These are phyloP conservation scores for Colletotrichum euphorbiae DNA, from an alignment of 2,329 filamentous ascomycete species.

Conservation along the genomic window DNA sequence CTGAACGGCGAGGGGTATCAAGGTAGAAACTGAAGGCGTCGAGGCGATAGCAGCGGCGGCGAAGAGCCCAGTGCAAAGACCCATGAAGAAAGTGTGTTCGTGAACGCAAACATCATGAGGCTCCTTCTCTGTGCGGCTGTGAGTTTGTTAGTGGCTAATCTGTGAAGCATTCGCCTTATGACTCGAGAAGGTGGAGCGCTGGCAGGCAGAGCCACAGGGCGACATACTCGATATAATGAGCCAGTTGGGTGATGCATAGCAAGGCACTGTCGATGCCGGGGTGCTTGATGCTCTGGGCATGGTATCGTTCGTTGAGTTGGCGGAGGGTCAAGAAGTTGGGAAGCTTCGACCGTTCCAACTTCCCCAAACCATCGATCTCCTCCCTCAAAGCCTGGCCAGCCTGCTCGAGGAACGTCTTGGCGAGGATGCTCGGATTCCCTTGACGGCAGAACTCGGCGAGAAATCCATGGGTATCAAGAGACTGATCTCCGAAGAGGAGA, in stretches of 20 bases:
- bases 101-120: slow-evolving; percentile 63
- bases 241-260: slow-evolving; percentile 73
- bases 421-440: slow-evolving; percentile 61
- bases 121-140: slow-evolving; percentile 65
- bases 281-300: slow-evolving; percentile 66
- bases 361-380: slow-evolving; percentile 69
- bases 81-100: slow-evolving; percentile 67
- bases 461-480: slow-evolving; percentile 73
- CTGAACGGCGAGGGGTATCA: slow-evolving; percentile 72
- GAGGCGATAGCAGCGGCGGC: slow-evolving; percentile 76
- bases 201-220: neutral
- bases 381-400: slow-evolving; percentile 67
- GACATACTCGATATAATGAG: slow-evolving; percentile 76
- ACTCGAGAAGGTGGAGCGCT: neutral
- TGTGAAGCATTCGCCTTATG: neutral
- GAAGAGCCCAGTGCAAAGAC: slow-evolving; percentile 76
- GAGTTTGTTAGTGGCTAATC: slow-evolving; percentile 45
- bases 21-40: slow-evolving; percentile 69
- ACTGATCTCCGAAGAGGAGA: slow-evolving; percentile 79
- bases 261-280: slow-evolving; percentile 74
- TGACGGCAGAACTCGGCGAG: slow-evolving; percentile 65
- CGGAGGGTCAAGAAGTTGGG: slow-evolving; percentile 72
- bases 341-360: slow-evolving; percentile 67
- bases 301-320: slow-evolving; percentile 74
- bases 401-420: slow-evolving; percentile 72